These are phyloP conservation scores for Clohesyomyces aquaticus DNA, from an alignment of 495 filamentous ascomycete genomes.

Conservation along the genomic window DNA sequence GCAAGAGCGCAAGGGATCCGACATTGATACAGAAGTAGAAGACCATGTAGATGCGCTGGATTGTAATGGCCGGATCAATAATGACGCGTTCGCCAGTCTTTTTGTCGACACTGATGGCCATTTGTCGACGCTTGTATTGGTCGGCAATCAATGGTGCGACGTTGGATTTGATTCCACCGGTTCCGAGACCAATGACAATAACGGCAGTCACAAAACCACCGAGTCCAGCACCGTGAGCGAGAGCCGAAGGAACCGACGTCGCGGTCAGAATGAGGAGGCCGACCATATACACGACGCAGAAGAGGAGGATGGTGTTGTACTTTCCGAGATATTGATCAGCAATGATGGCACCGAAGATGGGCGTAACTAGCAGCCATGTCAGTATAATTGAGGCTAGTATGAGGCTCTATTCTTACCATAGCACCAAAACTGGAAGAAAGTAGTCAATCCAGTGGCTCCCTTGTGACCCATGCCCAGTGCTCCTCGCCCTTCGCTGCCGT, in stretches of 20 bases:
- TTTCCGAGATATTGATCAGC: constrained; percentile 69
- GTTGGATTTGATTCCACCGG: constrained; percentile 79
- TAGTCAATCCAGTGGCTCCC: constrained; percentile 62
- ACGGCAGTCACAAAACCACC: constrained; percentile 48
- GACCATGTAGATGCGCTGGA: constrained; percentile 72
- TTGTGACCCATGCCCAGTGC: constrained; percentile 58
- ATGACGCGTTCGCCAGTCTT: constrained; percentile 74
- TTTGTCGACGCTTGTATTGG: constrained; percentile 69
- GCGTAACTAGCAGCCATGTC: constrained; percentile 49
- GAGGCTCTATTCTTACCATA: constrained; percentile 42
- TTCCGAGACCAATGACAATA: constrained; percentile 62
- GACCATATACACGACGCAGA: constrained; percentile 52
- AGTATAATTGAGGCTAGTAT: constrained; percentile 6
- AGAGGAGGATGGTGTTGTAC: constrained; percentile 69
- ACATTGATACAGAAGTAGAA: constrained; percentile 77
- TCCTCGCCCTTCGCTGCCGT: constrained; percentile 49
- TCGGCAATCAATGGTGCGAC: constrained; percentile 71
- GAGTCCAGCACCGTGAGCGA: constrained; percentile 42
- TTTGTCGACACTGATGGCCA: constrained; percentile 53
- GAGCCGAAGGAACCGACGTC: constrained; percentile 44
- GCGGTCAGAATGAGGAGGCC: constrained; percentile 50
- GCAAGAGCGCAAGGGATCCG: constrained; percentile 66
- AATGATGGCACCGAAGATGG: constrained; percentile 62
- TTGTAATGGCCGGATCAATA: constrained; percentile 73
- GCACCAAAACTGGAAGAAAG: constrained; percentile 68